Percentiles rank a stretch among this genome's conserved stretches.
These are phyloP conservation scores for Tubosaeta brunneosetosa DNA, from an alignment of 768 basidiomycete genomes.

Conservation along the genomic window DNA sequence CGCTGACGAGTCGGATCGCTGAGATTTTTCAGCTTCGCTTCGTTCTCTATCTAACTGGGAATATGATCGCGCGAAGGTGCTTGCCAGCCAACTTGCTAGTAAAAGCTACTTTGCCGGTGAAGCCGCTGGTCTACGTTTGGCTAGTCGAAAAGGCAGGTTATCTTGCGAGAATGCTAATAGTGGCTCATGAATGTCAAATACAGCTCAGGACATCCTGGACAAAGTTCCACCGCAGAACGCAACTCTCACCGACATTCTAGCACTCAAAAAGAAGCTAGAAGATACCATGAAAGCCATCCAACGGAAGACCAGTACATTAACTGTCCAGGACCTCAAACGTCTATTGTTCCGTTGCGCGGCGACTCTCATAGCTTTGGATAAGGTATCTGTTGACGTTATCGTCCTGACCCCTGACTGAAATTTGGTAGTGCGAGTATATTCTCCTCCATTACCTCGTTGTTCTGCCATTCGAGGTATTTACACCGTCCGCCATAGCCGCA, in stretches of 20 bases:
- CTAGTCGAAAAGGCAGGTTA: constrained; percentile 56
- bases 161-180: background rate
- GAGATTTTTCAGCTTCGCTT: constrained; percentile 44
- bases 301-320: constrained; percentile 66
- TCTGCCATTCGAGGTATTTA: constrained; percentile 86
- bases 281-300: constrained; percentile 64
- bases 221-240: constrained; percentile 57
- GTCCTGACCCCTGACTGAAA: constrained; percentile 1
- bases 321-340: constrained; percentile 77
- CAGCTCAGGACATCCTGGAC: constrained; percentile 57
- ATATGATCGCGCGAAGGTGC: constrained; percentile 74
- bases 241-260: constrained; percentile 56
- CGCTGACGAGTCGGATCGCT: background rate
- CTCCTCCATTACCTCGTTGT: constrained; percentile 83
- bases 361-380: constrained; percentile 62
- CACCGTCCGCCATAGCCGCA: constrained; percentile 76
- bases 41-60: constrained; percentile 56
- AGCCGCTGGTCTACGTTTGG: constrained; percentile 72
- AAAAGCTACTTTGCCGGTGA: constrained; percentile 92
- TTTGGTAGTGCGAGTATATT: constrained; percentile 72
- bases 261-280: constrained; percentile 64
- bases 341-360: constrained; percentile 86
- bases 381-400: constrained; percentile 37
- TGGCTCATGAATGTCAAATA: constrained; percentile 1
- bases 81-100: constrained; percentile 82